These are phyloP conservation scores for Penicillium goetzii DNA, from an alignment of 495 filamentous ascomycete genomes.

Conservation along the genomic window DNA sequence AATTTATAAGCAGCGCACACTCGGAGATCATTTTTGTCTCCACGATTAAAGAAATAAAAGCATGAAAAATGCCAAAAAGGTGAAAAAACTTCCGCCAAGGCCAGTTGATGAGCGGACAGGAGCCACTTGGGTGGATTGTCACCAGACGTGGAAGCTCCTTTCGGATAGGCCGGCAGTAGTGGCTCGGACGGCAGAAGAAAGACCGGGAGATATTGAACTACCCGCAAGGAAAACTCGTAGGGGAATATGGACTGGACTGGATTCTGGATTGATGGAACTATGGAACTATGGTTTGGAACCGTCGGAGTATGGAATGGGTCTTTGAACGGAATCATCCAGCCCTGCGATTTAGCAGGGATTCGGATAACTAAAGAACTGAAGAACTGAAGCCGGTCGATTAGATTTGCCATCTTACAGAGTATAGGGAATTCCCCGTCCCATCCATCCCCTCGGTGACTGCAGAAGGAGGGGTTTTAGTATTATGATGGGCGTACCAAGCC, in stretches of 20 bases:
- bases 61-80: conserved; percentile 9
- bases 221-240: not conserved
- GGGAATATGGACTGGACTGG: not conserved
- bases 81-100: conserved; percentile 14
- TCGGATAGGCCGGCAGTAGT: conserved; percentile 33
- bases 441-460: not conserved
- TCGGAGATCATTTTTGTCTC: conserved; percentile 23
- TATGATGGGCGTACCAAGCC: not conserved
- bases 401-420: conserved; percentile 13
- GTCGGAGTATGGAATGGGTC: not conserved
- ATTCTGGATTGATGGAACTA: not conserved
- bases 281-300: not conserved
- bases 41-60: conserved; percentile 27
- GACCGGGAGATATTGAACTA: conserved; percentile 4
- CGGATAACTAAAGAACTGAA: conserved; percentile 16
- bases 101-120: conserved; percentile 19
- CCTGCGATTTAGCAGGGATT: conserved; percentile 4
- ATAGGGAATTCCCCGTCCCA: not conserved
- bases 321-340: conserved; percentile 11
- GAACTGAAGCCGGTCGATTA: not conserved
- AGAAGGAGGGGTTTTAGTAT: not conserved
- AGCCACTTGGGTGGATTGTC: conserved; percentile 35
- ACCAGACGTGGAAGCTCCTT: conserved; percentile 31
- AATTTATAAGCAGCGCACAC: conserved; percentile 35
- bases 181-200: conserved; percentile 21